These are phyloP conservation scores for Cornus controversa DNA, from an alignment of 148 eudicot genomes.

Conservation along the genomic window DNA sequence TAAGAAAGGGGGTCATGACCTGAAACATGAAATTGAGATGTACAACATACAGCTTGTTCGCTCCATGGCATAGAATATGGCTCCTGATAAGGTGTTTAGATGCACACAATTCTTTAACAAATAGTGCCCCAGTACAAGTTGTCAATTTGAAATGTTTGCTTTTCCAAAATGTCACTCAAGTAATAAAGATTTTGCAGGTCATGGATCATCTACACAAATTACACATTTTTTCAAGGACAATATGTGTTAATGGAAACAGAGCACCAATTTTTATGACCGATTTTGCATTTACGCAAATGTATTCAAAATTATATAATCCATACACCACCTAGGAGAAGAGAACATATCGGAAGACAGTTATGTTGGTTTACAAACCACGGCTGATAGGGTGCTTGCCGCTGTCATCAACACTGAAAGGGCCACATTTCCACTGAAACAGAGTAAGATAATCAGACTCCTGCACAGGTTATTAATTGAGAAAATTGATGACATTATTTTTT, in stretches of 20 bases:
- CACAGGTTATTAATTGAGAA: not conserved
- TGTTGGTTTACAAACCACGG: conserved; percentile 62
- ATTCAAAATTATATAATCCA: not conserved
- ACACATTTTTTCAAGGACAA: too few species aligned
- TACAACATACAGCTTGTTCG: not conserved
- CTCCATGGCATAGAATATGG: not conserved
- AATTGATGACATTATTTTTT: not conserved
- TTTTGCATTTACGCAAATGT: too few species aligned
- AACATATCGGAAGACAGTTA: not conserved
- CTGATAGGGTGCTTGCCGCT: conserved; percentile 79
- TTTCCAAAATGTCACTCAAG: not conserved
- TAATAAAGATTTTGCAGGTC: not conserved
- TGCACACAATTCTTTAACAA: too few species aligned
- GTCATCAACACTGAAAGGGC: conserved; percentile 92
- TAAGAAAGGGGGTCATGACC: conserved; percentile 84
- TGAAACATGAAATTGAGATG: conserved; percentile 18
- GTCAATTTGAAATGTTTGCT: not conserved
- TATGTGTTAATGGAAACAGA: not conserved
- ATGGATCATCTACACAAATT: too few species aligned
- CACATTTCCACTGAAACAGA: conserved; percentile 71
- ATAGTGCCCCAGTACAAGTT: not conserved
- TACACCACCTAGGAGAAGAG: not conserved
- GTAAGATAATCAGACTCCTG: conserved; percentile 9
- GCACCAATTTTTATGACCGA: not conserved
- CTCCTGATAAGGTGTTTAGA: not conserved